These are phyloP conservation scores for Schizophyllum amplum DNA, from an alignment of 1,284 basidiomycete species.

Conservation along the genomic window DNA sequence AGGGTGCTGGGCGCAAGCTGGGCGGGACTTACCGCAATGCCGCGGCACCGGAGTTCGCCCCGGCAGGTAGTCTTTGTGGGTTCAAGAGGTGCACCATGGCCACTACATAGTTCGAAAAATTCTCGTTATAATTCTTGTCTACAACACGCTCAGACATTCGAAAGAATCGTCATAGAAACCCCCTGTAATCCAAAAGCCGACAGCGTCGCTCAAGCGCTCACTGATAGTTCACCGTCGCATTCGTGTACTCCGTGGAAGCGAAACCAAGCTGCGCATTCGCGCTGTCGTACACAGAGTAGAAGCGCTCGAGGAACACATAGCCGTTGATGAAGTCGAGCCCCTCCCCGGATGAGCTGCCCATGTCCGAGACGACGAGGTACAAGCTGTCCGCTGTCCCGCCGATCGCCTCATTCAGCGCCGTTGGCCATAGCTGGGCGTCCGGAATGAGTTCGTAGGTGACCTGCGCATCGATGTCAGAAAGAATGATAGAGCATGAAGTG, in stretches of 20 bases:
- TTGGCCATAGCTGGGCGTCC: slow-evolving; percentile 45
- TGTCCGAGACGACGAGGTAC: slow-evolving; percentile 42
- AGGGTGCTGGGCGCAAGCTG: too few relatives aligned
- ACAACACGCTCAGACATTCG: too few relatives aligned
- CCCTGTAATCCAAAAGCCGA: too few relatives aligned
- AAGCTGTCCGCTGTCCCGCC: slow-evolving; percentile 31
- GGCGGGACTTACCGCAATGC: too few relatives aligned
- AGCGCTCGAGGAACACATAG: slow-evolving; percentile 52
- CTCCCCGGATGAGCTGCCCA: slow-evolving; percentile 28
- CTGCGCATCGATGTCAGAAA: slow-evolving; percentile 12
- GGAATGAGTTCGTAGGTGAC: slow-evolving; percentile 30
- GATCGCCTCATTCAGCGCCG: slow-evolving; percentile 31
- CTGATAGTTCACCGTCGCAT: slow-evolving; percentile 41
- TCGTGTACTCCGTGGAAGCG: slow-evolving; percentile 47
- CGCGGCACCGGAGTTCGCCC: too few relatives aligned
- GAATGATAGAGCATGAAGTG: not conserved
- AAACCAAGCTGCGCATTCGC: slow-evolving; percentile 47
- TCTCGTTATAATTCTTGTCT: too few relatives aligned
- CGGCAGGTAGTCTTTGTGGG: too few relatives aligned
- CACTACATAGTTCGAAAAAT: too few relatives aligned
- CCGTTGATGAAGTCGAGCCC: slow-evolving; percentile 49
- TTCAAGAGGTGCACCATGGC: too few relatives aligned
- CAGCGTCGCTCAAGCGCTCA: too few relatives aligned
- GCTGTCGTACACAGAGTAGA: slow-evolving; percentile 61
- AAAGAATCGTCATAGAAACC: too few relatives aligned